Base-by-base conservation (phyloP, 495 filamentous ascomycete genomes). In the Lasiosphaeria ovina region DNA sequence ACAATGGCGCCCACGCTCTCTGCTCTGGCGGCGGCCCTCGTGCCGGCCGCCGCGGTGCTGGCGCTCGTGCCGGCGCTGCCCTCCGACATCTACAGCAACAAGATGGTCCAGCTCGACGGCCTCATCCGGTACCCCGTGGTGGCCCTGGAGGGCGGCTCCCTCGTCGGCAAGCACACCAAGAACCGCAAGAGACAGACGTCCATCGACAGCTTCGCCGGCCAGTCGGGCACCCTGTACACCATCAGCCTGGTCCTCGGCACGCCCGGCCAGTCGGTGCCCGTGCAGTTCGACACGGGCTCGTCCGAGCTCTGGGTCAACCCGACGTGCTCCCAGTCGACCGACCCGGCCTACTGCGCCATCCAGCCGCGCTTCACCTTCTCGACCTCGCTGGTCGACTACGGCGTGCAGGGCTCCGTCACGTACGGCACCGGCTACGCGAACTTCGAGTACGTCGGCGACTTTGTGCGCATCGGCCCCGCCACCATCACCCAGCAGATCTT, bases 281-380 rank as follows among this genome's bases (percentile, higher is more conserved):
- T 79, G 47, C 63, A 71, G 9, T 63, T 79, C 53, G 76, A 78
- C 44, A 79, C 77, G 3, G 75, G 76, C 34, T 75, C 72, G 8
- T 73, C 71, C 16, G 76, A 79, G 61, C 64, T 77, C 1, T 79
- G 75, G 75, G 66, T 62, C 48, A 66, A 69, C 34, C 63, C 63
- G 7, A 45, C 33, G 11, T 69, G 63, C 35, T 55, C 55, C 48
- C 34, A 62, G 51, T 55, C 66, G 14, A 57, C n/a, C n/a, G 32
- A 48, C 6, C 55, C 52, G 64, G 59, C n/a, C 57, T 69, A 57
- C 17, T 78, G 75, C 60, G 11, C 60, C 2, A 51, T 55, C 0
- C 68, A 75, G 49, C 71, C 66, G 0, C 64, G 66, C 3, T 76
- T 75, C 57, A 74, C 74, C 33, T 17, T 7, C 10, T 69, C 66